These are phyloP conservation scores for Hippophae rhamnoides DNA, from an alignment of 306 rosid species.

Conservation along the genomic window DNA sequence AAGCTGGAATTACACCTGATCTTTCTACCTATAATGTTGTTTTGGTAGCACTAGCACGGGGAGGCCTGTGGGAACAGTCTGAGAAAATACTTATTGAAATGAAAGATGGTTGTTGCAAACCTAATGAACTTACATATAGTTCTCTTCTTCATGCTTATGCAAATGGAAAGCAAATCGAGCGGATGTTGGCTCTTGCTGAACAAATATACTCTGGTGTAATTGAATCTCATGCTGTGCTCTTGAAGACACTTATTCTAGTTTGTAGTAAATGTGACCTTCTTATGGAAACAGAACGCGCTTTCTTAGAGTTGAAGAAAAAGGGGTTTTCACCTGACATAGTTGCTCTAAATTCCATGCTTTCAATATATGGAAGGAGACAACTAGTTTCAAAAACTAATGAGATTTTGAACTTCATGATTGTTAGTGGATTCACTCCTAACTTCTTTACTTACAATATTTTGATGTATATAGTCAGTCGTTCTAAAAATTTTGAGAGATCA, in stretches of 20 bases:
- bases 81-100: conserved; percentile 79
- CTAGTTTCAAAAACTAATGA: conserved; percentile 63
- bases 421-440: conserved; percentile 74
- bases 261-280: too few relatives aligned
- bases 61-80: conserved; percentile 83
- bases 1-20: conserved; percentile 79
- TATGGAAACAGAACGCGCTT: conserved; percentile 47
- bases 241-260: too few relatives aligned
- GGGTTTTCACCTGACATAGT: conserved; percentile 69
- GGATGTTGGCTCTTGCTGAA: conserved; percentile 57
- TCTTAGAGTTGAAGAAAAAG: conserved; percentile 47
- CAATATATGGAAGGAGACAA: conserved; percentile 80
- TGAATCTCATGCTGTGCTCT: conserved; percentile 58
- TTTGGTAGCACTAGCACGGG: conserved; percentile 84
- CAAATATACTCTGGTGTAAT: conserved; percentile 57
- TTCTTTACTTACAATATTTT: conserved; percentile 80
- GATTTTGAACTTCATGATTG: conserved; percentile 57
- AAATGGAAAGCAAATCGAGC: conserved; percentile 60
- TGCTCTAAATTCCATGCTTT: conserved; percentile 79
- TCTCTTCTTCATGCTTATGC: too few relatives aligned
- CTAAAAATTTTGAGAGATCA: conserved; percentile 46
- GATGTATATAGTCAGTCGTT: conserved; percentile 81
- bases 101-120: conserved; percentile 33
- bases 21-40: conserved; percentile 82
- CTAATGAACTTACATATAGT: too few relatives aligned